A percentile compares a stretch with the other conserved stretches of the same genome.
phyloP scores from a whole-genome alignment of 1,139 yeast species.

The Debaryomycetaceae sp. region DNA sequence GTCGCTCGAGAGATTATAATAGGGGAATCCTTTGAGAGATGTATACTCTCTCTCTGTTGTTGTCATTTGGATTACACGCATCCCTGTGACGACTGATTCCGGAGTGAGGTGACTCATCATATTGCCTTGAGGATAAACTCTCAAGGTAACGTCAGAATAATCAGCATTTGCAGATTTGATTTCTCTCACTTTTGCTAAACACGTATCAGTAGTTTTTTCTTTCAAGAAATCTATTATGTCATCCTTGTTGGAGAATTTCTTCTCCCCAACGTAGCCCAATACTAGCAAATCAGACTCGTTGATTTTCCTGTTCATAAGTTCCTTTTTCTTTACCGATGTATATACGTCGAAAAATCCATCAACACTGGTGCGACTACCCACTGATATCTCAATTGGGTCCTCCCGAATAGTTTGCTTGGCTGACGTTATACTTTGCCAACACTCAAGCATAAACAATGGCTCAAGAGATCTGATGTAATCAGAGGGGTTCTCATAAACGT shows the following conservation, averaged over 20 bases:
- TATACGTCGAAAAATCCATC: conserved; percentile 88
- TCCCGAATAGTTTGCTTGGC: conserved; percentile 64
- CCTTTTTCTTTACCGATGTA: conserved; percentile 61
- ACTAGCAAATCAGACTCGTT: conserved; percentile 80
- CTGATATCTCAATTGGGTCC: conserved; percentile 60
- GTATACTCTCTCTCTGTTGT: conserved; percentile 92
- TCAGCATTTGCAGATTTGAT: conserved; percentile 65
- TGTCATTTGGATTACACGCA: conserved; percentile 79
- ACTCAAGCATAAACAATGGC: conserved; percentile 81
- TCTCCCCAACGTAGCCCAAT: conserved; percentile 32
- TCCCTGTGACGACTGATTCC: conserved; percentile 57
- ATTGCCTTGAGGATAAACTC: conserved; percentile 54
- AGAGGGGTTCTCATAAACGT: conserved; percentile 49
- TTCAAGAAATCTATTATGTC: conserved; percentile 24
- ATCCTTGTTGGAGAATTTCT: conserved; percentile 8
- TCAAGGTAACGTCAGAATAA: conserved; percentile 65
- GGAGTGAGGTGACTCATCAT: conserved; percentile 60
- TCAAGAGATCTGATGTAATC: conserved; percentile 69
- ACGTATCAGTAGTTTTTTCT: conserved; percentile 33
- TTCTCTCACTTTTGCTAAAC: conserved; percentile 77
- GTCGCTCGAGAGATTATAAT: conserved; percentile 66
- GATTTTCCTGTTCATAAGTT: conserved; percentile 50
- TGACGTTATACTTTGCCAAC: conserved; percentile 88
- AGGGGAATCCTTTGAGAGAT: conserved; percentile 75
- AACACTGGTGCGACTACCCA: conserved; percentile 79